Conservation (phyloP, 768 basidiomycete genomes). For the Macrolepiota dolichaula region DNA sequence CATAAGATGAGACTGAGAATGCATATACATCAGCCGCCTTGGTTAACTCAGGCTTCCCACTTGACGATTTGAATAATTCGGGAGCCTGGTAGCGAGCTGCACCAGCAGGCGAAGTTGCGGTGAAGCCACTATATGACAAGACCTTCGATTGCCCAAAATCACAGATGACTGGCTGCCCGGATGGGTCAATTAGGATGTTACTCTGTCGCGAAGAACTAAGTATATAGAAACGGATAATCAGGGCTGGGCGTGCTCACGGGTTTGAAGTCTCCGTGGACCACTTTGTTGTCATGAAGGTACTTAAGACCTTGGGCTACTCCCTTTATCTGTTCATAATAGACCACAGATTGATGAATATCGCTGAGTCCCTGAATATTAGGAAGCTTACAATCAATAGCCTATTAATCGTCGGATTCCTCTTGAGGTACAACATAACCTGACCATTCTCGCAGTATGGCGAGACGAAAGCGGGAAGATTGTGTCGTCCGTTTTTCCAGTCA, state of each 20-base stretch:
- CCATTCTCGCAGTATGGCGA: conserved; percentile 15
- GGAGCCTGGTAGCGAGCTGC: conserved; percentile 15
- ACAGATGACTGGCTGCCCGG: not conserved
- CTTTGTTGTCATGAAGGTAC: conserved; percentile 16
- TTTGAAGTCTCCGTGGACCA: conserved; percentile 11
- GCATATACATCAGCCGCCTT: conserved; percentile 18
- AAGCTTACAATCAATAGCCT: conserved; percentile 10
- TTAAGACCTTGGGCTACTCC: conserved; percentile 15
- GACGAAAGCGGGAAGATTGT: conserved; percentile 13
- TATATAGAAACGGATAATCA: not conserved
- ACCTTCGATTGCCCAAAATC: conserved; percentile 19
- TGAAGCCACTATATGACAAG: conserved; percentile 11
- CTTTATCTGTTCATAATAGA: conserved; percentile 10
- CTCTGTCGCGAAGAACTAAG: not conserved
- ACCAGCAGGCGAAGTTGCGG: conserved; percentile 14
- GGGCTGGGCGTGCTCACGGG: not conserved
- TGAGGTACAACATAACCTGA: conserved; percentile 4
- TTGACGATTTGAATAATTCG: conserved; percentile 14
- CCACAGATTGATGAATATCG: not conserved
- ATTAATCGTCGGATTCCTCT: conserved; percentile 5
- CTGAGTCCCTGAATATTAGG: not conserved
- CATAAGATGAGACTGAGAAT: conserved; percentile 10
- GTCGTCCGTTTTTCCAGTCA: not conserved
- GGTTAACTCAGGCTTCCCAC: too few relatives aligned
- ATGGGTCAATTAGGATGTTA: not conserved